Percentiles rank a stretch among this genome's conserved stretches.
These are phyloP conservation scores for Cyberlindnera euphorbiae DNA, from an alignment of 805 yeast species.

Conservation along the genomic window DNA sequence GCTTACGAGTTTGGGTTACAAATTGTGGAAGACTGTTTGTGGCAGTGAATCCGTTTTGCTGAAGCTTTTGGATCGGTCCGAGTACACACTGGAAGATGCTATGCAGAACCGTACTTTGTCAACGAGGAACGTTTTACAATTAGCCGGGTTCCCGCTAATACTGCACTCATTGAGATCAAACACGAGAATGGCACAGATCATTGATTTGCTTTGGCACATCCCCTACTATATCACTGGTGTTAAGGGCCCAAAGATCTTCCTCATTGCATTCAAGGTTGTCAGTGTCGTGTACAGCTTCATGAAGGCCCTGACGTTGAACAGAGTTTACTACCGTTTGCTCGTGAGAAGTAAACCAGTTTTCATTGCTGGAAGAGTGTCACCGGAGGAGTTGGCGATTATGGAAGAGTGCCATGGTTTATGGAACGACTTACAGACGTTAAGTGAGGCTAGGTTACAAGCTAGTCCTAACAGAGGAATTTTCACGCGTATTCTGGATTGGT, in stretches of 20 bases:
- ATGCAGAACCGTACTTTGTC: conserved; percentile 8
- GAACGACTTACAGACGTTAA: not conserved
- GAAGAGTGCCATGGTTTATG: conserved; percentile 1
- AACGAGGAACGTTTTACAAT: conserved; percentile 12
- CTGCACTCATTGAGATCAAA: conserved; percentile 23
- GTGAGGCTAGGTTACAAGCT: not conserved
- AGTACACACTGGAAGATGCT: conserved; percentile 14
- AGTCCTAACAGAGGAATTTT: conserved; percentile 1
- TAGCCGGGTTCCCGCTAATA: conserved; percentile 30
- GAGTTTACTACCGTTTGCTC: conserved; percentile 33
- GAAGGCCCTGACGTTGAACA: conserved; percentile 26
- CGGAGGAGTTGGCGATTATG: conserved; percentile 1
- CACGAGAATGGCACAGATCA: conserved; percentile 18
- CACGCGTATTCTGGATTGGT: conserved; percentile 4
- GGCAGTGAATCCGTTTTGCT: conserved; percentile 29
- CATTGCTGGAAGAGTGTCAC: conserved; percentile 25
- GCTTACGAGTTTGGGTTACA: conserved; percentile 27
- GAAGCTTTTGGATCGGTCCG: conserved; percentile 25
- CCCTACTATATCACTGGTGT: not conserved
- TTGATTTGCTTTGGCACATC: conserved; percentile 4
- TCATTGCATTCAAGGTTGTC: conserved; percentile 11
- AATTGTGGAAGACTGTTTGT: conserved; percentile 25
- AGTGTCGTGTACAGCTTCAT: conserved; percentile 16
- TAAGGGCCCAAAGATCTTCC: conserved; percentile 9
- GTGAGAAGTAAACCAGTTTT: conserved; percentile 31